Evolutionary conservation across 2,329 filamentous ascomycete species (phyloP).

Genomic region (Aspergillus sclerotialis): DNA sequence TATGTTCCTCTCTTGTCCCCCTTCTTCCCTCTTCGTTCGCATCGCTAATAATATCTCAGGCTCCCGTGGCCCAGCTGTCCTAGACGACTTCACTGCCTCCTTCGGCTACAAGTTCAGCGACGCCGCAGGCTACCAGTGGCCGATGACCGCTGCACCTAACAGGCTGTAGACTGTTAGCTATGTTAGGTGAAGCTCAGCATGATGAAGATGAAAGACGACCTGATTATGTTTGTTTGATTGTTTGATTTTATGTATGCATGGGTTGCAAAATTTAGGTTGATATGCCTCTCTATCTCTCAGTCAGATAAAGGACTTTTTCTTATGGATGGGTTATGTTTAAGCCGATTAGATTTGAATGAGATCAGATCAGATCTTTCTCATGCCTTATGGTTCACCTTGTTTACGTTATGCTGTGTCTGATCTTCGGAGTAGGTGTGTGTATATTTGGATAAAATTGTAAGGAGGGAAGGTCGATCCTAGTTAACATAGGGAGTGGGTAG

Average conservation of each 20-base stretch:
- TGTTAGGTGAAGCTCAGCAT: no score
- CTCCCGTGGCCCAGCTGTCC: conserved; percentile 88
- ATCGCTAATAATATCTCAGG: conserved; percentile 50
- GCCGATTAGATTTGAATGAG: conserved; percentile 12
- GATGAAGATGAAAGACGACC: conserved; percentile 7
- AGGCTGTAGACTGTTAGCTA: conserved; percentile 85
- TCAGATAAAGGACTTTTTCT: conserved; percentile 2
- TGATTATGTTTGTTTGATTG: conserved; percentile 13
- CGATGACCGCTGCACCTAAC: conserved; percentile 68
- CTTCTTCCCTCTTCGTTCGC: no score
- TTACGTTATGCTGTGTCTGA: no score
- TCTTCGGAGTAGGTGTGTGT: no score
- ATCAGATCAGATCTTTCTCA: no score
- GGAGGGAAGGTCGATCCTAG: no score
- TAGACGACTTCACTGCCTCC: conserved; percentile 96
- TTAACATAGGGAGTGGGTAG: no score
- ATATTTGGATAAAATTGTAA: no score
- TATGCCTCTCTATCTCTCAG: no score
- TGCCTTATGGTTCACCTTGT: no score
- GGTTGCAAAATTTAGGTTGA: conserved; percentile 1
- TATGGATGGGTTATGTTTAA: conserved; percentile 7
- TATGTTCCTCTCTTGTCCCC: conserved; percentile 43
- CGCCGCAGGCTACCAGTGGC: conserved; percentile 92
- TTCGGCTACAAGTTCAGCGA: conserved; percentile 99
- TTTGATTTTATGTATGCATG: conserved; percentile 1